Evolutionary conservation across 768 basidiomycete genomes (phyloP).

Genomic region (Suillus plorans): DNA sequence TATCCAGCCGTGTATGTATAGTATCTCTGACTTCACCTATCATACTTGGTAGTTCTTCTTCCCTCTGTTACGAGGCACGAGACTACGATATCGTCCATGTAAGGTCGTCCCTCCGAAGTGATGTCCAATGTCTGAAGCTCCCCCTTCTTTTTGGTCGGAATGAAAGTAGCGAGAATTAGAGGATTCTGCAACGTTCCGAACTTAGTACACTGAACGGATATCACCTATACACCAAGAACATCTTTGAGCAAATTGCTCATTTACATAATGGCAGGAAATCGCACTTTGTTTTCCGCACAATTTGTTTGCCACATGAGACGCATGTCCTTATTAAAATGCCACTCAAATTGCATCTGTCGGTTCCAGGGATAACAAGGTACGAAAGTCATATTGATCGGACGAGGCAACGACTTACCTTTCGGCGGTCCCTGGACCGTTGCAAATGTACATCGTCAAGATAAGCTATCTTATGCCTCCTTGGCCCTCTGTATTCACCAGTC

Average conservation of each 20-base stretch:
- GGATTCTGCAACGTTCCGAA: not conserved
- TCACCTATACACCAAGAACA: not conserved
- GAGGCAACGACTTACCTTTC: not conserved
- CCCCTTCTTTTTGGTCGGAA: not conserved
- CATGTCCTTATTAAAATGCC: not conserved
- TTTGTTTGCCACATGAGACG: not conserved
- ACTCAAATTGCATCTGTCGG: not conserved
- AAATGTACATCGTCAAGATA: not conserved
- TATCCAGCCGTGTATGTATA: not conserved
- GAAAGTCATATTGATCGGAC: not conserved
- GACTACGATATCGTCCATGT: not conserved
- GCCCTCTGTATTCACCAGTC: not conserved
- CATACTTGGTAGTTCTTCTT: not conserved
- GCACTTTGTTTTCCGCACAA: not conserved
- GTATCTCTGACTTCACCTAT: not conserved
- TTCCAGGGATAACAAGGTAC: not conserved
- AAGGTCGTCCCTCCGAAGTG: not conserved
- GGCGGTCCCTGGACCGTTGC: too few species aligned
- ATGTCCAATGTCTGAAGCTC: not conserved
- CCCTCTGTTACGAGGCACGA: constrained; percentile 1
- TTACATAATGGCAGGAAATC: not conserved
- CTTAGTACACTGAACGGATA: not conserved
- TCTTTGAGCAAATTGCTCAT: not conserved
- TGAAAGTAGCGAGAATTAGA: not conserved
- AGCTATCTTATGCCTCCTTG: not conserved